A percentile compares a stretch with the other conserved stretches of the same genome.
phyloP scores from a whole-genome alignment of 2,329 filamentous ascomycete species.

The Colletotrichum caudatum region DNA sequence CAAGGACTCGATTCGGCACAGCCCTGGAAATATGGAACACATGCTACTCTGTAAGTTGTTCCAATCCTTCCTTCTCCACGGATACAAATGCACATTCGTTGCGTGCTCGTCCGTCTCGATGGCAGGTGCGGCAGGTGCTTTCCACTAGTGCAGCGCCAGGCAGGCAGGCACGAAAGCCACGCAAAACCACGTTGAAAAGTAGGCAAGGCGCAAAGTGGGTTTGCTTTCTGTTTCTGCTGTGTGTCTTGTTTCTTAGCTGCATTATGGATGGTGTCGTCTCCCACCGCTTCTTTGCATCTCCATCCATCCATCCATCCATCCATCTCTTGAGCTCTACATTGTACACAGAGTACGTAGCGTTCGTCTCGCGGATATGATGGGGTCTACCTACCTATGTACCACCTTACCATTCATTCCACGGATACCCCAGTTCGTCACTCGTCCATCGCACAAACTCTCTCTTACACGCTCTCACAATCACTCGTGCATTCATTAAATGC shows the following conservation, averaged over 20 bases:
- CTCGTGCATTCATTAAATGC: not conserved
- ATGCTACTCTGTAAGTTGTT: not conserved
- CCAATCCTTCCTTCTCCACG: conserved; percentile 1
- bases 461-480: not conserved
- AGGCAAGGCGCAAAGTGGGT: conserved; percentile 8
- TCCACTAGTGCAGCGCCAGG: too few species aligned
- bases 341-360: not conserved
- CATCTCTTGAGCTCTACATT: not conserved
- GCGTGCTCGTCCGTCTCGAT: not conserved
- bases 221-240: conserved; percentile 19
- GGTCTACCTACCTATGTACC: too few species aligned
- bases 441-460: not conserved
- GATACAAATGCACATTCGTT: not conserved
- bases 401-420: not conserved
- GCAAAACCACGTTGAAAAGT: not conserved
- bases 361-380: not conserved
- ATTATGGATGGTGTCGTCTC: conserved; percentile 8
- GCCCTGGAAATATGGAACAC: conserved; percentile 3
- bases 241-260: conserved; percentile 35
- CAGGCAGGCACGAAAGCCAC: not conserved
- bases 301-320: not conserved
- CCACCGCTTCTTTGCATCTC: conserved; percentile 25
- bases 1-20: conserved; percentile 8
- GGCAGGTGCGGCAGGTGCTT: too few species aligned
- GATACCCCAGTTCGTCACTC: not conserved